Evolutionary conservation across 2,329 filamentous ascomycete species (phyloP).

Genomic region (Trichophyton equinum): DNA sequence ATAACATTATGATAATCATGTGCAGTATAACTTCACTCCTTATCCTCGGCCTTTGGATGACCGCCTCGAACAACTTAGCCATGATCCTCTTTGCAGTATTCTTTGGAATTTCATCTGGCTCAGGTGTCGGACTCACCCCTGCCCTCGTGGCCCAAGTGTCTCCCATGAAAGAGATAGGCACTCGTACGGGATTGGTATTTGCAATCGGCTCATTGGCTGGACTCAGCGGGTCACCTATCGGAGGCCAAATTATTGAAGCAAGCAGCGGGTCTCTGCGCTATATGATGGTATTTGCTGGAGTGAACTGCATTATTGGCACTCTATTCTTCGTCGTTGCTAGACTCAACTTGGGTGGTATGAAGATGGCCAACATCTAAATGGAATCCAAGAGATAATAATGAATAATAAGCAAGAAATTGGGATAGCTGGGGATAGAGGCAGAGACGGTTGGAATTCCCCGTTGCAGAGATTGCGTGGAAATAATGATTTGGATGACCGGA

Average conservation of each 20-base stretch:
- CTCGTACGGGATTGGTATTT: not conserved
- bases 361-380: not conserved
- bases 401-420: too few species aligned
- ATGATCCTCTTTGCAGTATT: not conserved
- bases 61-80: not conserved
- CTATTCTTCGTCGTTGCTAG: not conserved
- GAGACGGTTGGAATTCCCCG: not conserved
- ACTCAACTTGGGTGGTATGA: not conserved
- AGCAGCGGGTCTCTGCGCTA: not conserved
- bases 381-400: not conserved
- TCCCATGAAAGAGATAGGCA: not conserved
- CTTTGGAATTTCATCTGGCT: not conserved
- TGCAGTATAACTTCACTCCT: not conserved
- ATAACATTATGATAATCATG: conserved; percentile 1
- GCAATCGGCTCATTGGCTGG: not conserved
- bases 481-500: not conserved
- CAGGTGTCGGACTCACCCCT: not conserved
- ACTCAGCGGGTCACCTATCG: not conserved
- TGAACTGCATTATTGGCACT: not conserved
- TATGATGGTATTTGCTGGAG: conserved; percentile 1
- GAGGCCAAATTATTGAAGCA: not conserved
- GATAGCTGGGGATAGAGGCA: not conserved
- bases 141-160: not conserved
- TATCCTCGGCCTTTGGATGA: not conserved
- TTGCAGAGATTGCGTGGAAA: not conserved